These are phyloP conservation scores for Tolypocladium guangdongense DNA, from an alignment of 2,329 filamentous ascomycete genomes.

Conservation along the genomic window DNA sequence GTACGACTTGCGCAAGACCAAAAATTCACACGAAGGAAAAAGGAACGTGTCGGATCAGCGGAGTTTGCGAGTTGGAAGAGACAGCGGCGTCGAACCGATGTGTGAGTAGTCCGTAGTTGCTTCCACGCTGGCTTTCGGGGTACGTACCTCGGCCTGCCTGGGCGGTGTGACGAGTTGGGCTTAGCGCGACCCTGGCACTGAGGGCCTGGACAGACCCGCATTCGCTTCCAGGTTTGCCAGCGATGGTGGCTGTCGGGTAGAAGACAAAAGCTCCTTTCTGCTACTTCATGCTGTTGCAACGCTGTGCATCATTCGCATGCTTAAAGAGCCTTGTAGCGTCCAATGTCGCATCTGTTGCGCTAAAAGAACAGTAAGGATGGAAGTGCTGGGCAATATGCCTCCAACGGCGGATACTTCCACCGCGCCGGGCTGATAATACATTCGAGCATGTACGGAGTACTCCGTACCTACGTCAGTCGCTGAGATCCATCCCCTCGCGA, in stretches of 20 bases:
- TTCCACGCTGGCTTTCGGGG: conserved; percentile 3
- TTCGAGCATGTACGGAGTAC: too few relatives aligned
- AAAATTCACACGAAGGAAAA: background rate
- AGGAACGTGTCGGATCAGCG: background rate
- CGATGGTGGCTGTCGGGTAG: too few relatives aligned
- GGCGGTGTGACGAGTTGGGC: background rate
- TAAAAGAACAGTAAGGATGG: too few relatives aligned
- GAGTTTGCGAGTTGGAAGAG: background rate
- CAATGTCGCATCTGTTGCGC: background rate
- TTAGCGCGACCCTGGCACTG: background rate
- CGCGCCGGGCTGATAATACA: too few relatives aligned
- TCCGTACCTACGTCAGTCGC: background rate
- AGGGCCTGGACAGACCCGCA: background rate
- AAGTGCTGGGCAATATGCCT: too few relatives aligned
- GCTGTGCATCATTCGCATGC: background rate
- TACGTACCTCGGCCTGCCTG: background rate
- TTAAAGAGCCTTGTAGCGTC: background rate
- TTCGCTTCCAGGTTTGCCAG: background rate
- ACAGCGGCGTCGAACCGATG: background rate
- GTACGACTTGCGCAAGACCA: background rate
- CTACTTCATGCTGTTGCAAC: background rate
- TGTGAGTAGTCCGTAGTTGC: too few relatives aligned
- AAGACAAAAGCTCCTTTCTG: background rate
- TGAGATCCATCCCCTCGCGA: background rate
- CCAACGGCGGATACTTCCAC: too few relatives aligned